These are phyloP conservation scores for Neurospora discreta DNA, from an alignment of 495 filamentous ascomycete species.

Conservation along the genomic window DNA sequence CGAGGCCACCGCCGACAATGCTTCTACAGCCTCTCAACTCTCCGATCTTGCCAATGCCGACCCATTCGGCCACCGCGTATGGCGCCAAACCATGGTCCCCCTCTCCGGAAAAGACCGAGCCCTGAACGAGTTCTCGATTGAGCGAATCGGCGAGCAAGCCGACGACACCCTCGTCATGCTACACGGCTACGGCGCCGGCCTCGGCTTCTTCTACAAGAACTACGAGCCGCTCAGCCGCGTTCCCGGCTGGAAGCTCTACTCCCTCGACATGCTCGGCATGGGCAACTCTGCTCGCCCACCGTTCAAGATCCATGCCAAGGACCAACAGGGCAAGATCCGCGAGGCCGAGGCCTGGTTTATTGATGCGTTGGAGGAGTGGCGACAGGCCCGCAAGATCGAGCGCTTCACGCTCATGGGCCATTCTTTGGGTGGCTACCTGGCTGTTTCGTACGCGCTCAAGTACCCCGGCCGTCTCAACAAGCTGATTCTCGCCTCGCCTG, in stretches of 20 bases:
- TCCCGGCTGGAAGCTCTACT: slow-evolving; percentile 79
- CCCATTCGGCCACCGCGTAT: slow-evolving; percentile 75
- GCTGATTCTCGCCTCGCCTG: slow-evolving; percentile 86
- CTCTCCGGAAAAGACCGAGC: slow-evolving; percentile 76
- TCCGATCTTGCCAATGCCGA: slow-evolving; percentile 46
- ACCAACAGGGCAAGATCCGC: slow-evolving; percentile 65
- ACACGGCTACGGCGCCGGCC: slow-evolving; percentile 89
- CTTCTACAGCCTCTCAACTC: slow-evolving; percentile 15
- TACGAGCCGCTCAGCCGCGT: slow-evolving; percentile 74
- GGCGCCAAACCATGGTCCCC: slow-evolving; percentile 75
- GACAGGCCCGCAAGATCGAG: slow-evolving; percentile 75
- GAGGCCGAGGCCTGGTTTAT: slow-evolving; percentile 96
- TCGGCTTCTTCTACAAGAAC: slow-evolving; percentile 97
- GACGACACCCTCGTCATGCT: slow-evolving; percentile 88
- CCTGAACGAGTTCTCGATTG: slow-evolving; percentile 87
- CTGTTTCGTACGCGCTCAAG: slow-evolving; percentile 88
- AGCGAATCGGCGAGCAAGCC: slow-evolving; percentile 66
- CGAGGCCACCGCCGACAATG: slow-evolving; percentile 46
- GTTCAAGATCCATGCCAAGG: slow-evolving; percentile 75
- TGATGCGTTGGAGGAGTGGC: slow-evolving; percentile 93
- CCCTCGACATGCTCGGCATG: slow-evolving; percentile 89
- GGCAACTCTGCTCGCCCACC: slow-evolving; percentile 75
- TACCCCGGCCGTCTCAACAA: slow-evolving; percentile 92
- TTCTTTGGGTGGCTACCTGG: slow-evolving; percentile 87
- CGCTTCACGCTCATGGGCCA: slow-evolving; percentile 89